These are phyloP conservation scores for Adenanthera pavonina DNA, from an alignment of 306 rosid species.

Conservation along the genomic window DNA sequence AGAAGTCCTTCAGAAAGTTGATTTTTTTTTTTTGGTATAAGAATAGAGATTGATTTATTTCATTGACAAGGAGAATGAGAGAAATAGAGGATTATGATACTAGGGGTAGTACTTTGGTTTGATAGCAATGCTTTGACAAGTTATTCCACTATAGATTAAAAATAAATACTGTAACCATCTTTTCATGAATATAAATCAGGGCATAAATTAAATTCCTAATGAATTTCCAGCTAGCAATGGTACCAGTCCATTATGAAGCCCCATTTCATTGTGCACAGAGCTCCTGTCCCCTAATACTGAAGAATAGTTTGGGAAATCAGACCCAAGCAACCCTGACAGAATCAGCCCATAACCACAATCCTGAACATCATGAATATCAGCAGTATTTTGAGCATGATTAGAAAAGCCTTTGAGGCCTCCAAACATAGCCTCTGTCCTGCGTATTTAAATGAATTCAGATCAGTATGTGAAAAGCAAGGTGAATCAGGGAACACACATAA, in stretches of 20 bases:
- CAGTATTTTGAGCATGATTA: conserved; percentile 62
- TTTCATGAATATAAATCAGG: conserved; percentile 30
- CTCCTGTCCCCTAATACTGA: conserved; percentile 71
- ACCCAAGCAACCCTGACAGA: conserved; percentile 85
- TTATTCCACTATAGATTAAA: conserved; percentile 32
- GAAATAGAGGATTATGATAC: no score
- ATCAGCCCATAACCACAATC: conserved; percentile 96
- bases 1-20: no score
- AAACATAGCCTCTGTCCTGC: conserved; percentile 79
- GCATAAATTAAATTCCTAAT: conserved; percentile 28
- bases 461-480: conserved; percentile 37
- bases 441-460: conserved; percentile 42
- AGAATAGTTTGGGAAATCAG: conserved; percentile 81
- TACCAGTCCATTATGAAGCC: conserved; percentile 82
- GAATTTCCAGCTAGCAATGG: conserved; percentile 40
- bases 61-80: no score
- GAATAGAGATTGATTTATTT: no score
- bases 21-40: no score
- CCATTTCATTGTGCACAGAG: conserved; percentile 72
- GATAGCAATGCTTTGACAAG: no score
- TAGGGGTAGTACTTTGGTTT: no score
- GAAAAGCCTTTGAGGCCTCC: conserved; percentile 71
- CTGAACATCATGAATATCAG: conserved; percentile 78
- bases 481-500: conserved; percentile 16
- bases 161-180: conserved; percentile 32